Base-by-base conservation (phyloP, 179 eudicot genomes). In the Beta macrorhiza region DNA sequence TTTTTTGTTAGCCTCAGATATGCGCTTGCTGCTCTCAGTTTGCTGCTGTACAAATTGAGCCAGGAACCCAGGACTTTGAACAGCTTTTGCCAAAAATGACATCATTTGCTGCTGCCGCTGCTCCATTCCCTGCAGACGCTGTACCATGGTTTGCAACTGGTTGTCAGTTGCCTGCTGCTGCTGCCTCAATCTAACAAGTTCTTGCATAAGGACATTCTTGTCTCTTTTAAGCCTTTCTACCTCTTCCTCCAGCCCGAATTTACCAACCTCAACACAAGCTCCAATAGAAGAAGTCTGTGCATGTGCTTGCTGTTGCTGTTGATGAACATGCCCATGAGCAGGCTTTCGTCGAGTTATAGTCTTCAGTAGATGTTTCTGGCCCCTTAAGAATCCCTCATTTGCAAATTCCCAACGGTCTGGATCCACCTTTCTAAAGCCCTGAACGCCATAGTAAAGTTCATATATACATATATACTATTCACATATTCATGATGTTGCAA, bases 361-460 rank as follows among this genome's bases (percentile, higher is more conserved):
- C 73, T 85, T 90, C 55, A 94, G 97, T 20, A 94, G 88, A 77
- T 94, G 97, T 80, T 84, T 92, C 73, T 91, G 97, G 77, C 93
- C 97, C 84, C 98, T 88, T 80, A 94, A 82, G 76, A 94, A 94
- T 19, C 92, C 94, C 88, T 93, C 96, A 72, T 93, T 93, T 42
- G 97, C 97, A 79, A 93, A 93, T 87, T 93, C 96, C 96, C 96
- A 93, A 57, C 93, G 93, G 84, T 93, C 96, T 79, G 97, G 96
- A 88, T 93, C 97, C 79, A 93, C 97, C 89, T 93, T 93, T 86
- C 88, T 86, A 78, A 93, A 93, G 14, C 97, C 98, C 98, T 93
- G 90, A 82, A 72, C 42, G 67, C 84, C 88, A 68, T 22, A 70
- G 72, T 56, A 81, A 15, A 22, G 74, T n/a, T 37, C 12, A 71